phyloP scores from a whole-genome alignment of 768 basidiomycete species.

The Psilocybe cubensis region DNA sequence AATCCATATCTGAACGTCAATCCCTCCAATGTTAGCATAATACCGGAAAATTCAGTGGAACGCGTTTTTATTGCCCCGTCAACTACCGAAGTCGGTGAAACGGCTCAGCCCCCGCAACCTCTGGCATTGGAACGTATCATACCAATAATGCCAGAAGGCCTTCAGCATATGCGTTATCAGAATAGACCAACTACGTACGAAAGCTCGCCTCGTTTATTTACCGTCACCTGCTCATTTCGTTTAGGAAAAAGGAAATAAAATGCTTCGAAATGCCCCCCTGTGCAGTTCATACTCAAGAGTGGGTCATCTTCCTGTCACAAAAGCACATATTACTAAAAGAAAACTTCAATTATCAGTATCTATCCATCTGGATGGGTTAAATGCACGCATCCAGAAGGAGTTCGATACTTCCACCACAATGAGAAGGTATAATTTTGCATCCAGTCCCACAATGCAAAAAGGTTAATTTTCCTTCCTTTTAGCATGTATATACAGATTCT shows the following conservation, averaged over 20 bases:
- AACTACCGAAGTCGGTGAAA: background rate
- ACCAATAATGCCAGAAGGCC: background rate
- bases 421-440: background rate
- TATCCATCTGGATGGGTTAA: background rate
- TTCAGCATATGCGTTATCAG: background rate
- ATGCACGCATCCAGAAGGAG: background rate
- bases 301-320: background rate
- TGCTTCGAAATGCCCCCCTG: background rate
- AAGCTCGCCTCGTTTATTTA: too few relatives aligned
- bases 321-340: background rate
- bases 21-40: too few relatives aligned
- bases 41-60: background rate
- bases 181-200: background rate
- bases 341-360: too few relatives aligned
- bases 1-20: background rate
- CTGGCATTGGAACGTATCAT: background rate
- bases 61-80: background rate
- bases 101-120: background rate
- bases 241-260: background rate
- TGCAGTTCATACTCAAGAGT: background rate
- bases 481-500: conserved; percentile 60
- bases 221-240: background rate
- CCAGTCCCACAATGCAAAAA: background rate
- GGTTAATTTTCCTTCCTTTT: background rate
- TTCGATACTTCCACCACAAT: background rate